Conservation (phyloP, 257 asterid genomes). For the Ilex asprella region DNA sequence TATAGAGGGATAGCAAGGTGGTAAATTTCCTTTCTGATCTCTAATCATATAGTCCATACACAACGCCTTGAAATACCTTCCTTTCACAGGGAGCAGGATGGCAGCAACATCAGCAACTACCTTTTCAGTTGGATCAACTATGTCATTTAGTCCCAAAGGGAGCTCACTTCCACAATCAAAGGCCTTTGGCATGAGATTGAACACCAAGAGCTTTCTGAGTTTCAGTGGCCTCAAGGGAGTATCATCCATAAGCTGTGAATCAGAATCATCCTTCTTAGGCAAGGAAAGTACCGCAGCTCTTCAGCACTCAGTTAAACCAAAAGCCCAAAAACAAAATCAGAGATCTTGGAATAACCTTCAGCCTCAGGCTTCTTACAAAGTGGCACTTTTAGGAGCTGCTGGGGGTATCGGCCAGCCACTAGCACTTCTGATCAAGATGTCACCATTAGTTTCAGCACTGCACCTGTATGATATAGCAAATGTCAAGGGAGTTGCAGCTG, state of each 20-base stretch:
- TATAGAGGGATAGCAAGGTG: too few species aligned
- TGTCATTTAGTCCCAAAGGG: slow-evolving; percentile 34
- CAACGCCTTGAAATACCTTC: neutral
- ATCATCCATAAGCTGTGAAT: slow-evolving; percentile 23
- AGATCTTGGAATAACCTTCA: slow-evolving; percentile 37
- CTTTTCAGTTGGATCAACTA: slow-evolving; percentile 44
- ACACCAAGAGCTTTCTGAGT: slow-evolving; percentile 34
- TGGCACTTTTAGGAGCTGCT: slow-evolving; percentile 72
- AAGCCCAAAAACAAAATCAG: slow-evolving; percentile 24
- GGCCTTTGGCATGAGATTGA: slow-evolving; percentile 37
- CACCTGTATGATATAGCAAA: slow-evolving; percentile 77
- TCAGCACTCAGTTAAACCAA: slow-evolving; percentile 19
- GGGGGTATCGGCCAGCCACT: slow-evolving; percentile 92
- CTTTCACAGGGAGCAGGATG: slow-evolving; percentile 49
- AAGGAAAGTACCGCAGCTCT: slow-evolving; percentile 37
- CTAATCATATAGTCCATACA: too few species aligned
- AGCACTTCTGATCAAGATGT: slow-evolving; percentile 76
- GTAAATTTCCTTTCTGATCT: too few species aligned
- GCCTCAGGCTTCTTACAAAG: slow-evolving; percentile 84
- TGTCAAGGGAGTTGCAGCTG: slow-evolving; percentile 85
- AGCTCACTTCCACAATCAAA: slow-evolving; percentile 32
- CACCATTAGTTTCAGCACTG: slow-evolving; percentile 65
- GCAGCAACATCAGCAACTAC: slow-evolving; percentile 66
- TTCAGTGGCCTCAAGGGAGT: slow-evolving; percentile 51
- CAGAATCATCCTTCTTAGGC: slow-evolving; percentile 41